Percentiles rank a stretch among this genome's conserved stretches.
Conservation (phyloP, 2,329 filamentous ascomycete genomes). For the Cryoendolithus antarcticus region DNA sequence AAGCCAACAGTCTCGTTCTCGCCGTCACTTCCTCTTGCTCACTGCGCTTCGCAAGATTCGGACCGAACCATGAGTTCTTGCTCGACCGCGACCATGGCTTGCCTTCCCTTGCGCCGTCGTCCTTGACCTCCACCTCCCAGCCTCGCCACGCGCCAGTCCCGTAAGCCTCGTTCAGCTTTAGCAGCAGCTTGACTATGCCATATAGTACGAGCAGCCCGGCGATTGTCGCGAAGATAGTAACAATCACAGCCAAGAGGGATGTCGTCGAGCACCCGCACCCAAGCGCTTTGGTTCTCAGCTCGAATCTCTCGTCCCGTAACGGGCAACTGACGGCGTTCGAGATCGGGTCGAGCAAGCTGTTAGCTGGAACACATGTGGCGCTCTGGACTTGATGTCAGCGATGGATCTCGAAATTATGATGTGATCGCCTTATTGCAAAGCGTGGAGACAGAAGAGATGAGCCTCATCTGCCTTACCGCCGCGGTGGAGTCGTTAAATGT, state of each 20-base stretch:
- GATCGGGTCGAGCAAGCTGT: conserved; percentile 29
- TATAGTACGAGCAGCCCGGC: conserved; percentile 26
- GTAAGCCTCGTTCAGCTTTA: conserved; percentile 14
- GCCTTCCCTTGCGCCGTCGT: conserved; percentile 13
- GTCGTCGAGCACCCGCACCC: conserved; percentile 36
- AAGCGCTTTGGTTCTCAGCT: conserved; percentile 31
- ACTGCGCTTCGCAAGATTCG: conserved; percentile 15
- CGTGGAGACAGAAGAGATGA: background rate
- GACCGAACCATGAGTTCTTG: conserved; percentile 3
- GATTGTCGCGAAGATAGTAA: conserved; percentile 31
- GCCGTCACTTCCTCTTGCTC: conserved; percentile 26
- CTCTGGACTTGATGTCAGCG: conserved; percentile 13
- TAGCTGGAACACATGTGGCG: conserved; percentile 30
- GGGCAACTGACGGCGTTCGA: conserved; percentile 22
- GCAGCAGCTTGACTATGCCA: conserved; percentile 11
- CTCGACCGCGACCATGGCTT: conserved; percentile 12
- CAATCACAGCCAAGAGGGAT: conserved; percentile 31
- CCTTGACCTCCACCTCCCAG: conserved; percentile 19
- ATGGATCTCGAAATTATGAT: background rate
- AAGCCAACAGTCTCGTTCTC: conserved; percentile 17
- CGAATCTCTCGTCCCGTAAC: conserved; percentile 31
- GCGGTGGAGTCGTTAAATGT: background rate
- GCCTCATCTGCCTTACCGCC: background rate
- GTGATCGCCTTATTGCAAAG: background rate
- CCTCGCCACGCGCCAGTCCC: conserved; percentile 14